Conservation (phyloP, 306 rosid species). For the Glycine latifolia region DNA sequence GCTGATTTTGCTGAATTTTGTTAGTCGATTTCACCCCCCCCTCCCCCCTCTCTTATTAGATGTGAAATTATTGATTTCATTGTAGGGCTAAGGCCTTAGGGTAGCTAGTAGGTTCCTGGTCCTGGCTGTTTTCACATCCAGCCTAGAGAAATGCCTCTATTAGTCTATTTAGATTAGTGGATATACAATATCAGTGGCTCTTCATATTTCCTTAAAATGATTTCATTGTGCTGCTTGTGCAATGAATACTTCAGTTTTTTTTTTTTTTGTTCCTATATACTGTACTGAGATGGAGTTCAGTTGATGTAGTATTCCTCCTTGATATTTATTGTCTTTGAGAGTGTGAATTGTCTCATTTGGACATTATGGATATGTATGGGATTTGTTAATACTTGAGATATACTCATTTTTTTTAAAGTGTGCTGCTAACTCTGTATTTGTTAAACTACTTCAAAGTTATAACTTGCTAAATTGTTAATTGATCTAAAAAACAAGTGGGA, state of each 20-base stretch:
- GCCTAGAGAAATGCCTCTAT: neutral
- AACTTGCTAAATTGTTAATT: neutral
- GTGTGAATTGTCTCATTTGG: neutral
- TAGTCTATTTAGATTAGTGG: neutral
- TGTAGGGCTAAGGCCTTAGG: conserved; percentile 1
- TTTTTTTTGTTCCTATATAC: neutral
- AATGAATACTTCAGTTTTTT: neutral
- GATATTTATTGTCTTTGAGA: conserved; percentile 13
- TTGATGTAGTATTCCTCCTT: conserved; percentile 17
- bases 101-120: conserved; percentile 14
- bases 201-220: neutral
- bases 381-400: neutral
- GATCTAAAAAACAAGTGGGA: neutral
- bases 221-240: neutral
- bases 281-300: neutral
- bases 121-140: neutral
- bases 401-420: neutral
- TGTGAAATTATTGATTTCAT: conserved; percentile 5
- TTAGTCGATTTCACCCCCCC: neutral
- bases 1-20: neutral
- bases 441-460: neutral
- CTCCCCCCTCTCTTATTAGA: neutral
- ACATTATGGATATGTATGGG: neutral
- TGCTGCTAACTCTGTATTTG: neutral
- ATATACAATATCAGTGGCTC: neutral